Conservation (phyloP, 2,329 filamentous ascomycete species). For the Diaporthe sp. region DNA sequence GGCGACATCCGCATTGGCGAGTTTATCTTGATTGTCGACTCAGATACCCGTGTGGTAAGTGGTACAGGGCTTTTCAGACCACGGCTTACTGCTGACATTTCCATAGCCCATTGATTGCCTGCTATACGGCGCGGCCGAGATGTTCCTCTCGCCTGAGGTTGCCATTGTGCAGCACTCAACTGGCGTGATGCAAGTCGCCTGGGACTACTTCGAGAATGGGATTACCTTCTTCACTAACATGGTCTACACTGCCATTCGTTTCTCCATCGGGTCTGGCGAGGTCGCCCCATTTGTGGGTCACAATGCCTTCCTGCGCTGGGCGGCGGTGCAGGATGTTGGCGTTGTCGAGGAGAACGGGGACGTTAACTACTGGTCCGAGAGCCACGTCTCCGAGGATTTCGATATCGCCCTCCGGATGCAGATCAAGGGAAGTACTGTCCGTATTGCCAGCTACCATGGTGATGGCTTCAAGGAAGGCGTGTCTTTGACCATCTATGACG, state of each 20-base stretch:
- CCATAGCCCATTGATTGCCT: conserved; percentile 69
- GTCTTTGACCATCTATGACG: conserved; percentile 78
- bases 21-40: conserved; percentile 74
- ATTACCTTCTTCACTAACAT: conserved; percentile 85
- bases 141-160: conserved; percentile 75
- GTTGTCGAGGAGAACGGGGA: conserved; percentile 64
- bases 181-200: conserved; percentile 80
- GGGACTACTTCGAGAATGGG: conserved; percentile 78
- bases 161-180: conserved; percentile 78
- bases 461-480: conserved; percentile 80
- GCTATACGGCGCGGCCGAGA: conserved; percentile 75
- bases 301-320: conserved; percentile 80
- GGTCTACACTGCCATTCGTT: conserved; percentile 79
- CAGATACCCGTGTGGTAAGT: conserved; percentile 69
- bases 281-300: conserved; percentile 82
- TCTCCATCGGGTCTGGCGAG: conserved; percentile 77
- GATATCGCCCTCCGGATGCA: conserved; percentile 80
- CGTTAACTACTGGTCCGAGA: conserved; percentile 75
- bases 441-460: conserved; percentile 74
- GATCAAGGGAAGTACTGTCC: conserved; percentile 73
- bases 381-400: conserved; percentile 81
- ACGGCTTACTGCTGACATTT: neutral
- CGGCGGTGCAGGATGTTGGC: conserved; percentile 49
- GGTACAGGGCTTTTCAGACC: too few species aligned
- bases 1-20: conserved; percentile 71